phyloP scores from a whole-genome alignment of 2,329 filamentous ascomycete species.

The Alternaria sp. region DNA sequence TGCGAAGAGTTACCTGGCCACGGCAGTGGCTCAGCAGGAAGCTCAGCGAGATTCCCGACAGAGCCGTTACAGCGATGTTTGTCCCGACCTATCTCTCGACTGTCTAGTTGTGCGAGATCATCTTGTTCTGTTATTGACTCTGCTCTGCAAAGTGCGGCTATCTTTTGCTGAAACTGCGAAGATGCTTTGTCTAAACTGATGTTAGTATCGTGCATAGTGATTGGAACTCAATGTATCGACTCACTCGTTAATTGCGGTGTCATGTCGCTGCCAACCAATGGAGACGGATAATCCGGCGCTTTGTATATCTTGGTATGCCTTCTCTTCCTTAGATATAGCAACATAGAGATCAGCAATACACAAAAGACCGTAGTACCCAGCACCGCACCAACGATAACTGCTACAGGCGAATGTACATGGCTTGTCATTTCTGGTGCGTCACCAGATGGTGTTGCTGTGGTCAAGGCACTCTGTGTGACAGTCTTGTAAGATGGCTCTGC shows the following conservation, averaged over 20 bases:
- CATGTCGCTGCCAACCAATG: slow-evolving; percentile 36
- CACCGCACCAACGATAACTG: slow-evolving; percentile 34
- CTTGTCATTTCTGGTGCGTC: background rate
- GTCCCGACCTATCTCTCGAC: slow-evolving; percentile 9
- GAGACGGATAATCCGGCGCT: slow-evolving; percentile 34
- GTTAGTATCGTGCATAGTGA: background rate
- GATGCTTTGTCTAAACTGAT: background rate
- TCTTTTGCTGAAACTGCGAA: slow-evolving; percentile 1
- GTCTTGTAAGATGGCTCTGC: slow-evolving; percentile 3
- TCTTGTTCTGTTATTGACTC: slow-evolving; percentile 20
- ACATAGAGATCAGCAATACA: slow-evolving; percentile 10
- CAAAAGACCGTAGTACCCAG: slow-evolving; percentile 30
- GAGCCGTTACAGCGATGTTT: background rate
- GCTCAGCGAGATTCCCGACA: slow-evolving; percentile 7
- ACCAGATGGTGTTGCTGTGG: slow-evolving; percentile 1
- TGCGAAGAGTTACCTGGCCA: slow-evolving; percentile 6
- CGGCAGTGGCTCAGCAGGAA: slow-evolving; percentile 17
- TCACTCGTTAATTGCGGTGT: slow-evolving; percentile 21
- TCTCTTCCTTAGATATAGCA: slow-evolving; percentile 22
- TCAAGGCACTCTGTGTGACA: slow-evolving; percentile 6
- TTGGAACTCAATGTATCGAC: background rate
- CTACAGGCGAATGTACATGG: slow-evolving; percentile 13
- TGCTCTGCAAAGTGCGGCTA: background rate
- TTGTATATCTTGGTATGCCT: slow-evolving; percentile 29
- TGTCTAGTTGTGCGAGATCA: slow-evolving; percentile 15